Evolutionary conservation across 2,329 filamentous ascomycete species (phyloP).

Genomic region (Zasmidium citrigriseum): DNA sequence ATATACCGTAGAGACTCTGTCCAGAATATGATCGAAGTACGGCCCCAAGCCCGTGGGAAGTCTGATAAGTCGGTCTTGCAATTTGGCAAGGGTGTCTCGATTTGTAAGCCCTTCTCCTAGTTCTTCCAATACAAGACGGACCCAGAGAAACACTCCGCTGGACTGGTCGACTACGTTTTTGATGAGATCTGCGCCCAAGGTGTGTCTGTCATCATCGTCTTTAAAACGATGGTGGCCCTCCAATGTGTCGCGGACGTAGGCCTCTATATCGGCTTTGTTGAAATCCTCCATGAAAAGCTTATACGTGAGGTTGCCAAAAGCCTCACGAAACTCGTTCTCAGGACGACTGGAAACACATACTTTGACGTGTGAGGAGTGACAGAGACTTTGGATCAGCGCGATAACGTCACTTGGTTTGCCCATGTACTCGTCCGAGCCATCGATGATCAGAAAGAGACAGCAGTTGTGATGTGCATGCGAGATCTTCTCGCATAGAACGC

Average conservation of each 20-base stretch:
- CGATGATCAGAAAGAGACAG: neutral
- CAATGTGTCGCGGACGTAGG: neutral
- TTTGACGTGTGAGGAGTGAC: neutral
- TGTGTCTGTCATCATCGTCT: neutral
- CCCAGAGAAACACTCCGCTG: neutral
- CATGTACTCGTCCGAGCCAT: neutral
- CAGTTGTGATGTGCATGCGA: neutral
- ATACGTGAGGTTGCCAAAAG: neutral
- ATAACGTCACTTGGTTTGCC: neutral
- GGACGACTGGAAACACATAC: neutral
- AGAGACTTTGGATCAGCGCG: neutral
- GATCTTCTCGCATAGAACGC: neutral
- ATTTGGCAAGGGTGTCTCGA: neutral
- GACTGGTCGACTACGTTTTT: neutral
- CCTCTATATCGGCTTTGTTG: neutral
- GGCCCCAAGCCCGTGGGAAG: neutral
- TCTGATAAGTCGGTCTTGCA: neutral
- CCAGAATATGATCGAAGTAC: neutral
- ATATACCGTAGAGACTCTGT: neutral
- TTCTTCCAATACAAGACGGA: neutral
- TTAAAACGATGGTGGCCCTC: neutral
- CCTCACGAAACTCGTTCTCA: neutral
- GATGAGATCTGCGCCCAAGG: neutral
- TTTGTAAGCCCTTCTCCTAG: neutral
- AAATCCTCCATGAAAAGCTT: neutral